Evolutionary conservation across 768 basidiomycete species (phyloP), one percentile per base, ranked within the genome.

Genomic region (Termitomyces sp.): DNA sequence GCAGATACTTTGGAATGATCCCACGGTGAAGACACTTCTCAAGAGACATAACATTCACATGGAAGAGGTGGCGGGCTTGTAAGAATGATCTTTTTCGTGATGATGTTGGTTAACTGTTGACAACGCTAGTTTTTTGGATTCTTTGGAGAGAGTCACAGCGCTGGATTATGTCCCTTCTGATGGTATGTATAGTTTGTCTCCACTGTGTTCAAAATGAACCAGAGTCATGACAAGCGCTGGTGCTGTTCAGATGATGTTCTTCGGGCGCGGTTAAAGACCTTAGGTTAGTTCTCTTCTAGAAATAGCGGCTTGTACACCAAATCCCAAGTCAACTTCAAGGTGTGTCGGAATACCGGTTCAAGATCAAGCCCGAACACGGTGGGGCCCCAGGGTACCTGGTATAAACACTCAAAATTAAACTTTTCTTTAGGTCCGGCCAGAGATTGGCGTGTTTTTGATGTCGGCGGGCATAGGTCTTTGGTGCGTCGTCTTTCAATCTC

Each of bases 31-130:
- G 63, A 70, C 75, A 44, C 68, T 90, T 46, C 73, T 91, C 65
- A 76, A 76, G 7, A 73, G 70, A 53, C 81, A 85, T 67, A 84
- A 82, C 59, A 71, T 89, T 60, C 75, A 85, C 15, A 72, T 89
- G 35, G 85, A 90, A 67, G 88, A 91, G 65, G 78, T 85, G 70
- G 84, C 87, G 45, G 88, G 88, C 45, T 92, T 90, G 90, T 92
- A 65, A 69, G 88, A 18, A 80, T 22, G 8, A 9, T 50, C 50
- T 40, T 40, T 52, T 65, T 36, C 9, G 38, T 51, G 28, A 18
- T 46, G 2, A 13, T 38, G 16, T 28, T 16, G 18, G 15, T 16
- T 28, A 24, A 15, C 39, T n/a, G 61, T 36, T 58, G 22, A 50
- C 18, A 8, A 64, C 79, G 76, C 28, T 65, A 92, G 90, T 73